phyloP scores from a whole-genome alignment of 768 basidiomycete species.

The Cystofilobasidium macerans region DNA sequence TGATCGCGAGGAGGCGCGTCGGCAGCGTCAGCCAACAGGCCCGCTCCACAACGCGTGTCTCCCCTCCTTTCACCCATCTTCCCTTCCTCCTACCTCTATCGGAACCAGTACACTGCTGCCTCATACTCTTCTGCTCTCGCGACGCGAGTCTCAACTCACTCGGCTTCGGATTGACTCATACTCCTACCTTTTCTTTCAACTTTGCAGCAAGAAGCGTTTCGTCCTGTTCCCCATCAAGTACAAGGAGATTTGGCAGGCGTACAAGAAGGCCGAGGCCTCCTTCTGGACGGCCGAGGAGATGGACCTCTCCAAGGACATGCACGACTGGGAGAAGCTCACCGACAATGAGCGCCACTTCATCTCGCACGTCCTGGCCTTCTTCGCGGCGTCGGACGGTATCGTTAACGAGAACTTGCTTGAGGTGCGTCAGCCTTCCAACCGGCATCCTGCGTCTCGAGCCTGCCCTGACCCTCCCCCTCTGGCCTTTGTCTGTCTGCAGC shows the following conservation, averaged over 20 bases:
- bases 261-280: conserved; percentile 87
- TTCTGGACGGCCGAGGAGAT: conserved; percentile 64
- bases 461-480: too few species aligned
- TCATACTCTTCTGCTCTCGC: too few species aligned
- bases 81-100: background rate
- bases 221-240: conserved; percentile 91
- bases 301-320: conserved; percentile 66
- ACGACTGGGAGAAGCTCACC: conserved; percentile 77
- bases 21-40: too few species aligned
- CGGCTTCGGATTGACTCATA: background rate
- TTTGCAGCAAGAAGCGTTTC: conserved; percentile 61
- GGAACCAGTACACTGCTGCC: background rate
- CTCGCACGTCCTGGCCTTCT: conserved; percentile 87
- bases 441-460: too few species aligned
- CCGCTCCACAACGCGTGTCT: background rate
- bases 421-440: conserved; percentile 13
- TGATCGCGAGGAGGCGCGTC: too few species aligned
- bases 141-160: background rate
- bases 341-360: conserved; percentile 70
- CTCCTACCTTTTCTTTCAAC: background rate
- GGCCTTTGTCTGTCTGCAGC: conserved; percentile 29
- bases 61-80: background rate
- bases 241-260: conserved; percentile 90
- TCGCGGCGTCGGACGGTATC: conserved; percentile 59
- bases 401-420: conserved; percentile 93